Evolutionary conservation across 2,329 filamentous ascomycete species (phyloP).

Genomic region (Aspergillus nomiae): DNA sequence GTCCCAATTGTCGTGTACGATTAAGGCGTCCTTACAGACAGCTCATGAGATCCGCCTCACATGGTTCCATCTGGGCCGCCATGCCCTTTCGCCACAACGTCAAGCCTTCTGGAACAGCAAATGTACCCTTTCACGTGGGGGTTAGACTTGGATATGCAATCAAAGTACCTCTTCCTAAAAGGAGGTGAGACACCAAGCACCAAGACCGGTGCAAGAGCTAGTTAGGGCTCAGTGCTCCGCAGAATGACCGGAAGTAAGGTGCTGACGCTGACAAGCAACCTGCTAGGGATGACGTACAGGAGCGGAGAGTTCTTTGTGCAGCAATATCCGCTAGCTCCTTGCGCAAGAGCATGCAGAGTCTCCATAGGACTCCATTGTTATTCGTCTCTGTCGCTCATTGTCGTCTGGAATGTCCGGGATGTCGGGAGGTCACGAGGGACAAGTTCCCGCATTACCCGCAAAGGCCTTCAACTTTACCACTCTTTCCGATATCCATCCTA

Average conservation of each 20-base stretch:
- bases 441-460: background rate
- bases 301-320: background rate
- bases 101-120: too few species aligned
- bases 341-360: background rate
- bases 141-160: background rate
- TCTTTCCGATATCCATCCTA: background rate
- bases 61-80: background rate
- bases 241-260: background rate
- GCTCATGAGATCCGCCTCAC: too few species aligned
- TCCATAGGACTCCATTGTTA: background rate
- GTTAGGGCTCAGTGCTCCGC: background rate
- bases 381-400: background rate
- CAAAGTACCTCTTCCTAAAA: background rate
- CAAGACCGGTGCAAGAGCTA: background rate
- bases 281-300: background rate
- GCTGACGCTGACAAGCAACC: background rate
- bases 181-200: background rate
- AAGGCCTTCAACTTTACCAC: background rate
- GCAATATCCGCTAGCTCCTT: background rate
- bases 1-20: background rate
- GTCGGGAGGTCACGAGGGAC: background rate
- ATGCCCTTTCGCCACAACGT: too few species aligned
- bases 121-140: too few species aligned
- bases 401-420: background rate
- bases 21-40: too few species aligned